Percentiles rank a stretch among this genome's conserved stretches.
These are phyloP conservation scores for Diaporthe nobilis DNA, from an alignment of 2,329 filamentous ascomycete species.

Conservation along the genomic window DNA sequence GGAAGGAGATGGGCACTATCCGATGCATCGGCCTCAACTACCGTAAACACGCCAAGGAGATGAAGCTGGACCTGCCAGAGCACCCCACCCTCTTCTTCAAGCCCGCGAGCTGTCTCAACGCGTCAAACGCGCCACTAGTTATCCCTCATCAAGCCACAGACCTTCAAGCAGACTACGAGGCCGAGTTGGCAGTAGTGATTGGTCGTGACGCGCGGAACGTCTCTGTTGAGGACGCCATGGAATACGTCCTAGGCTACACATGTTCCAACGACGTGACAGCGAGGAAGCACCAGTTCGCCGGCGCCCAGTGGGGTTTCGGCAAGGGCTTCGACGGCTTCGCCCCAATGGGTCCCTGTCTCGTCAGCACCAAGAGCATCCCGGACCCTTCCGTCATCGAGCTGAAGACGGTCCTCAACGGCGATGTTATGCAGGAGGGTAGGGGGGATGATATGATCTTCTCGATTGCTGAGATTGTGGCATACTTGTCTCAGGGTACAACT, in stretches of 20 bases:
- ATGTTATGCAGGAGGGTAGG: constrained; percentile 44
- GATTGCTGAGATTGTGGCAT: constrained; percentile 54
- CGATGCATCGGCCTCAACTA: constrained; percentile 64
- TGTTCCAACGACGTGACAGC: constrained; percentile 69
- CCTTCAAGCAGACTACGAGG: constrained; percentile 66
- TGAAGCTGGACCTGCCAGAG: constrained; percentile 53
- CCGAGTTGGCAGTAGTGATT: constrained; percentile 70
- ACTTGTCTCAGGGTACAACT: constrained; percentile 55
- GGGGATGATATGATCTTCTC: constrained; percentile 54
- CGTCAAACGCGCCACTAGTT: constrained; percentile 50
- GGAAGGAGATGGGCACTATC: constrained; percentile 55
- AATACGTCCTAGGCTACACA: constrained; percentile 69
- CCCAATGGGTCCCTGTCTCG: constrained; percentile 55
- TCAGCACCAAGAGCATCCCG: constrained; percentile 48
- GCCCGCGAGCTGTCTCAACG: constrained; percentile 53
- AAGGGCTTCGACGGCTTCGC: constrained; percentile 59
- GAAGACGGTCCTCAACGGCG: constrained; percentile 29
- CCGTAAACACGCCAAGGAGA: constrained; percentile 56
- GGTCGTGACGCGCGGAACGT: constrained; percentile 63
- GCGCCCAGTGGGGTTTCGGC: constrained; percentile 73
- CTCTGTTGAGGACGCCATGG: constrained; percentile 58
- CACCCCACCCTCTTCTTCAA: constrained; percentile 56
- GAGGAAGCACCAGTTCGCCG: constrained; percentile 65
- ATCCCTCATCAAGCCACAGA: constrained; percentile 51
- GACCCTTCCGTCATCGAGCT: constrained; percentile 48